Evolutionary conservation across 352 stramenopile species (phyloP), one percentile per base, ranked within the genome.

Genomic region (Pythium apleroticum): DNA sequence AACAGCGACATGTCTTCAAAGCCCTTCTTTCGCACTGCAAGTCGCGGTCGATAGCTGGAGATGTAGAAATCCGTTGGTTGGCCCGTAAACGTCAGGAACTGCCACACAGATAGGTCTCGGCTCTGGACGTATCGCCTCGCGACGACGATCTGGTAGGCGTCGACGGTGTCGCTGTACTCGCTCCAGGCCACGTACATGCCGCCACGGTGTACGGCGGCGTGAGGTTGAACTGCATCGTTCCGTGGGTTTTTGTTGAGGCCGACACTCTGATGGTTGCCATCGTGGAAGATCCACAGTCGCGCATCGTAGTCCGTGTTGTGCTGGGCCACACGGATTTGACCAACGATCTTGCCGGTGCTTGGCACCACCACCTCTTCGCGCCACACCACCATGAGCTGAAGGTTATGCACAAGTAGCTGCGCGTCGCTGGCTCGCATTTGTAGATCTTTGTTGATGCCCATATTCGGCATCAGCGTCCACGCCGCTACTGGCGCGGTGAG

Each of bases 251-350:
- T 62, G 60, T 93, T 93, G 20, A 93, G 67, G 0, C 84, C 84
- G 0, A 60, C 33, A 11, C 68, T 55, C 0, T 58, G 9, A 0
- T 75, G 37, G 37, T 89, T 88, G 2, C 80, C 79, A 49, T 93
- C 84, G 62, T 93, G 82, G 45, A 91, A 90, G 30, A 88, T 88
- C 84, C 84, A 93, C 2, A 85, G 48, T 0, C 76, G 78, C 0
- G 80, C 77, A 25, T 85, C 72, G 17, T 55, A 58, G 31, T 88
- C 78, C 30, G 84, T 71, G 27, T 88, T 91, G 25, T 69, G 65
- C 60, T 88, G 60, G 0, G 82, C 78, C 6, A 91, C 69, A 4
- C 78, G 80, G 41, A 91, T 77, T 37, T 90, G 84, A 0, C 82
- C 77, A 4, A 79, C 67, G 4, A 77, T 54, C 2, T 39, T 41